Conservation (phyloP, 371 early-diverging fungal genomes). For the Lichtheimia corymbifera region DNA sequence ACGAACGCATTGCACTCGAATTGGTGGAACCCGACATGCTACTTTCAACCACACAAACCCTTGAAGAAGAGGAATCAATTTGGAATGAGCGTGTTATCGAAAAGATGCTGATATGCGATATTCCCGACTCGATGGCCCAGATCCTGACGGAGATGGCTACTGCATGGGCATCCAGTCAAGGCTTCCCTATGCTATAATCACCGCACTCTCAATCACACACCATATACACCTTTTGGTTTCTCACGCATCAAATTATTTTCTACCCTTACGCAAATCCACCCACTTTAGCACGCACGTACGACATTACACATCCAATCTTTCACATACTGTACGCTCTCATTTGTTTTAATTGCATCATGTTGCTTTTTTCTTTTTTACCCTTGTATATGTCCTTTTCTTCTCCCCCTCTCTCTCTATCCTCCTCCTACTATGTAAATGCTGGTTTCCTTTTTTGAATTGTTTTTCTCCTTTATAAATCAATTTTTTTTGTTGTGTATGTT, state of each 20-base stretch:
- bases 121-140: slow-evolving; percentile 34
- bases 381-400: neutral
- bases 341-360: neutral
- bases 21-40: slow-evolving; percentile 26
- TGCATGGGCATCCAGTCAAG: slow-evolving; percentile 39
- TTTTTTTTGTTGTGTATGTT: neutral
- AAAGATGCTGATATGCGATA: slow-evolving; percentile 36
- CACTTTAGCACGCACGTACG: too few species aligned
- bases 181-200: slow-evolving; percentile 6
- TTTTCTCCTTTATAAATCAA: slow-evolving; percentile 4
- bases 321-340: neutral
- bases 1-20: slow-evolving; percentile 44
- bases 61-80: slow-evolving; percentile 14
- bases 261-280: too few species aligned
- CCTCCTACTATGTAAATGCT: neutral
- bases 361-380: neutral
- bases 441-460: neutral
- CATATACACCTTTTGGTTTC: too few species aligned
- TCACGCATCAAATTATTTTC: too few species aligned
- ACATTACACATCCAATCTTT: slow-evolving; percentile 3
- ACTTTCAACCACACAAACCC: slow-evolving; percentile 6
- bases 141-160: slow-evolving; percentile 25
- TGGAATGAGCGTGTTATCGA: slow-evolving; percentile 25
- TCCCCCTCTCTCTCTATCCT: slow-evolving; percentile 3
- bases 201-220: too few species aligned